Evolutionary conservation across 345 rosid genomes (phyloP), one percentile per base, ranked within the genome.

Genomic region (Salix koriyanagi): DNA sequence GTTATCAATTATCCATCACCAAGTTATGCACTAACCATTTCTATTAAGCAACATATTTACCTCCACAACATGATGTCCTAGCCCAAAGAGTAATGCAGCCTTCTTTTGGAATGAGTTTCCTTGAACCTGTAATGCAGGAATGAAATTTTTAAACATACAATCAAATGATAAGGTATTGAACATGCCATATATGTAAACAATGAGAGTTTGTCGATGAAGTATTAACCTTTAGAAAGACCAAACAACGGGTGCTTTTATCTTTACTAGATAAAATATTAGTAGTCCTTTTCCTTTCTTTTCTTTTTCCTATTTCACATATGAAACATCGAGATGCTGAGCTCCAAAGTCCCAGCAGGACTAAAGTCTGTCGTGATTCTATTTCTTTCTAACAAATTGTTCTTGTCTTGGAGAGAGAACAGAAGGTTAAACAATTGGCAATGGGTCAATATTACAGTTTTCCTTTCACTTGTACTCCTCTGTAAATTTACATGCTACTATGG

Each of bases 21-120:
- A 23, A 66, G 30, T 50, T 48, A 48, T 66, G 64, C 23, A 30
- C 21, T 69, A 77, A 15, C 46, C 42, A 18, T 42, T 64, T 65
- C 34, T 36, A 37, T 70, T 32, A 60, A 65, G 76, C 61, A 41
- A 70, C 76, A n/a, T 37, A 82, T 76, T 89, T 87, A 91, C 99
- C 96, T 96, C 97, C 19, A 80, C 88, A 58, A 72, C 88, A 75
- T 90, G 94, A 79, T 76, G 75, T 77, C 87, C 90, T 71, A 89
- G 75, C 61, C 99, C 99, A 82, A 96, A 89, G 77, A 96, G 90
- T 74, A 90, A 75, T 26, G 98, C 93, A 67, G 85, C 91, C 85
- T 92, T 96, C 87, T 96, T 96, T 84, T 91, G 99, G 85, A 92
- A 96, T 44, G 99, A 96, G 84, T 96, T 96, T 73, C 99, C 99